Percentiles rank a stretch among this genome's conserved stretches.
Conservation (phyloP, 345 rosid species). For the Dimocarpus longan region DNA sequence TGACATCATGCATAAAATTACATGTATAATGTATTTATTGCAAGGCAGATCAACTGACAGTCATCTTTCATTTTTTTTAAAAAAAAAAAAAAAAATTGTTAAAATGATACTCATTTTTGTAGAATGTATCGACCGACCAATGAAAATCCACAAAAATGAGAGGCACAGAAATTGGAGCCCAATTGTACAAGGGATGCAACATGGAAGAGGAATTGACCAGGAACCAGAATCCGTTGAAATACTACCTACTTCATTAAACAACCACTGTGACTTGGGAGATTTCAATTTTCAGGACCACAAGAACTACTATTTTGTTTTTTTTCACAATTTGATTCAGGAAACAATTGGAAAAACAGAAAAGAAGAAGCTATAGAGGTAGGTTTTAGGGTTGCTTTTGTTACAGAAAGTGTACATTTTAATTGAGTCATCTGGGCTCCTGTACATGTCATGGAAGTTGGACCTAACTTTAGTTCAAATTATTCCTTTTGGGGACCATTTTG, state of each 20-base stretch:
- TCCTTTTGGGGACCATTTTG: background rate
- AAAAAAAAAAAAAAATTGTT: no score
- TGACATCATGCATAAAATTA: no score
- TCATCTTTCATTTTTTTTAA: no score
- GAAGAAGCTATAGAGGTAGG: background rate
- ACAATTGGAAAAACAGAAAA: background rate
- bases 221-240: background rate
- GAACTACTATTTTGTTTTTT: background rate
- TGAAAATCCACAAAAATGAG: no score
- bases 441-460: background rate
- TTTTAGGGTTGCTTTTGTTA: background rate
- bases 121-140: no score
- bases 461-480: slow-evolving; percentile 5
- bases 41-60: no score
- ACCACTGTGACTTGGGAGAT: background rate
- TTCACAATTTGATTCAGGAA: background rate
- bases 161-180: no score
- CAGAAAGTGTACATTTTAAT: no score
- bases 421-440: background rate
- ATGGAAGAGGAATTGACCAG: background rate
- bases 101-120: no score
- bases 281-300: slow-evolving; percentile 16
- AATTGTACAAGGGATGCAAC: background rate
- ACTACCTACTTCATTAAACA: background rate
- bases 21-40: no score